These are phyloP conservation scores for Calocybe cyanea DNA, from an alignment of 768 basidiomycete species.

Conservation along the genomic window DNA sequence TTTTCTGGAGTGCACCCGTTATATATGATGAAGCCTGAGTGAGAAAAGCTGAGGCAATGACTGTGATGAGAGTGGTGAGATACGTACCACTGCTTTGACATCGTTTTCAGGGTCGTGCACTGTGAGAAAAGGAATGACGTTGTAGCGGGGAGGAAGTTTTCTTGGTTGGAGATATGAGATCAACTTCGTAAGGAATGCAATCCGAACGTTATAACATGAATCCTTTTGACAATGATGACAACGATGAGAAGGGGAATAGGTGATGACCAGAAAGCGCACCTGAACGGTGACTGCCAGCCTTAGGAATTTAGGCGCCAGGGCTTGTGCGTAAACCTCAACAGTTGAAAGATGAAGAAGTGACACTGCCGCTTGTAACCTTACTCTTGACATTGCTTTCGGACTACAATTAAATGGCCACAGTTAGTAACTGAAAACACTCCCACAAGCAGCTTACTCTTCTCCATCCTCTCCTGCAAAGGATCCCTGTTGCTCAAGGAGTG, in stretches of 20 bases:
- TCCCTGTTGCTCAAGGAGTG: slow-evolving; percentile 68
- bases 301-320: slow-evolving; percentile 60
- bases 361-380: slow-evolving; percentile 80
- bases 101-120: slow-evolving; percentile 91
- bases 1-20: slow-evolving; percentile 38
- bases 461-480: slow-evolving; percentile 42
- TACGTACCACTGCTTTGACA: slow-evolving; percentile 58
- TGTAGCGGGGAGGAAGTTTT: slow-evolving; percentile 69
- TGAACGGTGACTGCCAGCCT: slow-evolving; percentile 72
- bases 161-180: slow-evolving; percentile 56
- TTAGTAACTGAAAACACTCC: neutral
- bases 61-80: neutral
- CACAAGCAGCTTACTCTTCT: slow-evolving; percentile 40
- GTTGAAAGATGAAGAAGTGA: slow-evolving; percentile 77
- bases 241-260: neutral
- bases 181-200: slow-evolving; percentile 73
- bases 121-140: slow-evolving; percentile 82
- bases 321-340: slow-evolving; percentile 50
- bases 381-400: slow-evolving; percentile 62
- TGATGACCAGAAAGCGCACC: slow-evolving; percentile 42
- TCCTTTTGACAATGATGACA: slow-evolving; percentile 49
- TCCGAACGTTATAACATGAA: slow-evolving; percentile 81
- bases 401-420: slow-evolving; percentile 26
- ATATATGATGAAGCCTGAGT: slow-evolving; percentile 57
- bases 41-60: slow-evolving; percentile 9